Conservation (phyloP, 208 protist genomes). For the Porcisia deanei region DNA sequence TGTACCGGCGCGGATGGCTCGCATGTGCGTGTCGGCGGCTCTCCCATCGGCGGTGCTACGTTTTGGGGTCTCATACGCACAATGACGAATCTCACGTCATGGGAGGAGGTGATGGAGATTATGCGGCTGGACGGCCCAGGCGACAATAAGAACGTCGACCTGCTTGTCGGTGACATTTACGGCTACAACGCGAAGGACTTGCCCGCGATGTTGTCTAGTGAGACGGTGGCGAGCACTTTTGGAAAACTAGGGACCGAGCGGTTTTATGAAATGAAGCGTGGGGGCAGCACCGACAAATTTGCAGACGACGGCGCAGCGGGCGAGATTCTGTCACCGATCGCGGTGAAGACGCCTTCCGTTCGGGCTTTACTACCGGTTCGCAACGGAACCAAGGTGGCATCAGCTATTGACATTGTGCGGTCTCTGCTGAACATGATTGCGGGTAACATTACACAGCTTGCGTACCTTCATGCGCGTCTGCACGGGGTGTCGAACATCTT, state of each 20-base stretch:
- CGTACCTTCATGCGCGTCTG: constrained; percentile 93
- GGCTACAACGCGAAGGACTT: constrained; percentile 93
- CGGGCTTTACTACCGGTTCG: constrained; percentile 12
- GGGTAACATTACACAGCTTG: constrained; percentile 96
- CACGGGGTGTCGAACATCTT: constrained; percentile 94
- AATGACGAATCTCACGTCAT: constrained; percentile 93
- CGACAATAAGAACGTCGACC: constrained; percentile 95
- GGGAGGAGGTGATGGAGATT: constrained; percentile 95
- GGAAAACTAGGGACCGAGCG: constrained; percentile 86
- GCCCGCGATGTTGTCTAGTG: constrained; percentile 82
- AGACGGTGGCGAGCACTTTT: constrained; percentile 90
- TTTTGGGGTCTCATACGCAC: constrained; percentile 96
- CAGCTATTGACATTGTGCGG: constrained; percentile 88
- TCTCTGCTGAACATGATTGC: constrained; percentile 95
- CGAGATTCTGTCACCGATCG: constrained; percentile 34
- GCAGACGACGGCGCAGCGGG: constrained; percentile 42
- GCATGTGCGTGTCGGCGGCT: constrained; percentile 94
- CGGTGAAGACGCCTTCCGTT: constrained; percentile 3
- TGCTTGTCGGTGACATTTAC: constrained; percentile 98
- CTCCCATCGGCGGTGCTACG: constrained; percentile 96
- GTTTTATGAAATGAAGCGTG: constrained; percentile 41
- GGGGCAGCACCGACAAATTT: constrained; percentile 29
- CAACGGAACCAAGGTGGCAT: constrained; percentile 27
- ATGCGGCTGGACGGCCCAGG: constrained; percentile 92
- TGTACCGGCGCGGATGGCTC: constrained; percentile 79